Evolutionary conservation across 176 grass and related monocot genomes (phyloP), one percentile per base, ranked within the genome.

Genomic region (Oropetium thomaeum): DNA sequence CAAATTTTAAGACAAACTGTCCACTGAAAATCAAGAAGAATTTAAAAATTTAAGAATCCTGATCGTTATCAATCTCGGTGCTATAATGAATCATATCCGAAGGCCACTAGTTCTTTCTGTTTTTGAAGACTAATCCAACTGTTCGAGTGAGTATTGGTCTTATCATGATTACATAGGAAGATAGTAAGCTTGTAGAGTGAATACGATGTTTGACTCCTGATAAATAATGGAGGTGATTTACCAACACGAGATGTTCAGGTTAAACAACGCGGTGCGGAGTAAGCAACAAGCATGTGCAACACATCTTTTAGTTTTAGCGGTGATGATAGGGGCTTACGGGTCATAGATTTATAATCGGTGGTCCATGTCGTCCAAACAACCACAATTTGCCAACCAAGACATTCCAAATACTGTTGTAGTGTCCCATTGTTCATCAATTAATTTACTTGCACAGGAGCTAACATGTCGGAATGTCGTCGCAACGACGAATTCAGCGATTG

Each of bases 401-500:
- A n/a, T n/a, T n/a, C n/a, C n/a, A n/a, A n/a, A n/a, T n/a, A n/a
- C n/a, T n/a, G n/a, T n/a, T n/a, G n/a, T n/a, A n/a, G n/a, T n/a
- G n/a, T n/a, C n/a, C n/a, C 58, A 65, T 44, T 17, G 62, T 77
- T 74, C 35, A n/a, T 48, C 10, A 59, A 52, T 68, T 85, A 78
- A 61, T 69, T 62, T 66, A 79, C 22, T 55, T 51, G 61, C 47
- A 65, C 74, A 97, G 90, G 85, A 38, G 34, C 77, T 65, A 89
- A 75, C 1, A 31, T 83, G 73, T 38, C 70, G 27, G 79, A 91
- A 58, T 61, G 74, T 34, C 54, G 74, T 34, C 54, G 69, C 28
- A 80, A 87, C 4, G 89, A 89, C 4, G 90, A 93, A 47, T 87
- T 85, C 84, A 91, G 83, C 26, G 85, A 93, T 65, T 89, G 82